Evolutionary conservation across 2,329 filamentous ascomycete species (phyloP).

Genomic region (Diatrype stigma): DNA sequence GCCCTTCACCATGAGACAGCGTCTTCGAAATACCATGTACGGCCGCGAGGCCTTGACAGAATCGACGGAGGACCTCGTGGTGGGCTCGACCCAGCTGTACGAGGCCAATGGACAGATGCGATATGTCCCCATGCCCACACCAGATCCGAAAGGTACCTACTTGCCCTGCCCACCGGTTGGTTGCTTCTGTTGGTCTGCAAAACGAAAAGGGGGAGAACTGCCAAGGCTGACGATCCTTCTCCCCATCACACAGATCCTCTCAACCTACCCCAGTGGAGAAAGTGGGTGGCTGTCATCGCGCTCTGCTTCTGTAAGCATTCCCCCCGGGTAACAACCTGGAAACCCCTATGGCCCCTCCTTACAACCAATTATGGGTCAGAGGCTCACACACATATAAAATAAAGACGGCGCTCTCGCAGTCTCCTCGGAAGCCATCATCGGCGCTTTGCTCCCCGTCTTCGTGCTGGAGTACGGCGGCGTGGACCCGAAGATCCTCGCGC

Average conservation of each 20-base stretch:
- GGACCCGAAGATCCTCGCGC: conserved; percentile 14
- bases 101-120: background rate
- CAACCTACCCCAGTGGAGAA: conserved; percentile 27
- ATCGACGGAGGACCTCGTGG: background rate
- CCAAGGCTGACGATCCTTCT: background rate
- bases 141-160: conserved; percentile 25
- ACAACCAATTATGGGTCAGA: too few species aligned
- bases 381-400: background rate
- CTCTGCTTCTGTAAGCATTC: conserved; percentile 26
- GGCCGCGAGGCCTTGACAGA: background rate
- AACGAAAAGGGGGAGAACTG: background rate
- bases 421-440: conserved; percentile 24
- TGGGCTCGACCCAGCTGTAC: background rate
- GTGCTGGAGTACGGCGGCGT: conserved; percentile 31
- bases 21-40: background rate
- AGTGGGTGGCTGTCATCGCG: conserved; percentile 25
- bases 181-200: conserved; percentile 11
- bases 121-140: conserved; percentile 15
- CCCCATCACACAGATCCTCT: conserved; percentile 22
- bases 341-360: too few species aligned
- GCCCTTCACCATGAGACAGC: background rate
- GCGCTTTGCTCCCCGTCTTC: conserved; percentile 29
- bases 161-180: conserved; percentile 1
- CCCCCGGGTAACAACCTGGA: too few species aligned
- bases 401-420: conserved; percentile 25